A percentile compares a stretch with the other conserved stretches of the same genome.
These are phyloP conservation scores for Quaeritorhiza haematococci DNA, from an alignment of 371 early-diverging fungal species.

Conservation along the genomic window DNA sequence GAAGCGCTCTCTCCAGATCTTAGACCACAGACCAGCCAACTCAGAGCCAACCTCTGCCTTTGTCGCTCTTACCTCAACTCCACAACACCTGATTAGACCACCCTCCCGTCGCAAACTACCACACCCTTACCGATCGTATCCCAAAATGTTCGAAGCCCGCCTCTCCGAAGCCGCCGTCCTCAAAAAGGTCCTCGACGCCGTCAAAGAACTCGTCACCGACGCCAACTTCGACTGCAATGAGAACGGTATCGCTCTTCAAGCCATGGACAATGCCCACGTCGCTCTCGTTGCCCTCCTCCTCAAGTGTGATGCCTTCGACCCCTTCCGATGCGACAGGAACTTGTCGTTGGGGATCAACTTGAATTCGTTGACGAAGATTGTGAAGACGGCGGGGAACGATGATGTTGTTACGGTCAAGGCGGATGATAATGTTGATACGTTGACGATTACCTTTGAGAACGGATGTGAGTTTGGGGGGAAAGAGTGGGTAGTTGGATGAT, in stretches of 20 bases:
- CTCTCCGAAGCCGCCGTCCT: constrained; percentile 52
- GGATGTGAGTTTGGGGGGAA: constrained; percentile 27
- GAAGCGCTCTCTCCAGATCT: too few relatives aligned
- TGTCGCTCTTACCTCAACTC: too few relatives aligned
- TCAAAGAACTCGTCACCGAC: constrained; percentile 95
- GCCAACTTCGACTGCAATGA: constrained; percentile 97
- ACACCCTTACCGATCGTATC: too few relatives aligned
- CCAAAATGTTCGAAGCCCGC: constrained; percentile 36
- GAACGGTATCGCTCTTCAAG: constrained; percentile 94
- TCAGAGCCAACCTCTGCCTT: too few relatives aligned
- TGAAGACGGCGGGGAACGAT: constrained; percentile 90
- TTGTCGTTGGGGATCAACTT: constrained; percentile 90
- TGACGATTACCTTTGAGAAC: constrained; percentile 82
- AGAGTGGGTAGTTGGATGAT: too few relatives aligned
- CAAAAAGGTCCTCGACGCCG: constrained; percentile 92
- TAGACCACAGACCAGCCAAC: too few relatives aligned
- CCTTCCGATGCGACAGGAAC: constrained; percentile 90
- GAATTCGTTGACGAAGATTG: constrained; percentile 79
- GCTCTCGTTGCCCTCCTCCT: constrained; percentile 89
- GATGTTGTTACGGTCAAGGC: constrained; percentile 89
- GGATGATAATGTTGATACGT: constrained; percentile 78
- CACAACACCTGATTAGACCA: too few relatives aligned
- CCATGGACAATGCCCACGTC: constrained; percentile 98
- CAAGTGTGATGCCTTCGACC: constrained; percentile 86
- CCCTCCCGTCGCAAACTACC: too few relatives aligned